Evolutionary conservation across 2,329 filamentous ascomycete genomes (phyloP).

Genomic region (Trichophyton benhamiae): DNA sequence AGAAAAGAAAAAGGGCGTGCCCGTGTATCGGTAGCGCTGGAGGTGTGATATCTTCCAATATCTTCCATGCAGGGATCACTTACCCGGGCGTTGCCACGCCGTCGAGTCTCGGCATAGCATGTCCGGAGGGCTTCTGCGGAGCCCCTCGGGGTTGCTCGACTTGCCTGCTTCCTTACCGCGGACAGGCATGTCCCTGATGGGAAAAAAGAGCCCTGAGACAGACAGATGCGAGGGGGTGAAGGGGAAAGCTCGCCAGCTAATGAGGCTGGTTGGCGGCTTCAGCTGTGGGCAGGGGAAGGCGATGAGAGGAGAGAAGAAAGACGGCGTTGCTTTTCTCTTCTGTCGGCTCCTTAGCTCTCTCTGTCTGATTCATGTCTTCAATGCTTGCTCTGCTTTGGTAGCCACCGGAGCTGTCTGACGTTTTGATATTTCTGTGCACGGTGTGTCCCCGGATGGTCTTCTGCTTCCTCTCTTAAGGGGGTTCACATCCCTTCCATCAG

Average conservation of each 20-base stretch:
- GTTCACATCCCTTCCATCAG: not conserved
- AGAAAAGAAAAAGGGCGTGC: not conserved
- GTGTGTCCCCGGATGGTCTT: not conserved
- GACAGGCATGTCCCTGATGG: not conserved
- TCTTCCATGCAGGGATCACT: not conserved
- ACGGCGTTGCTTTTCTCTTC: not conserved
- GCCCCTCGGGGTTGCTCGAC: not conserved
- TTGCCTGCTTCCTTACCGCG: not conserved
- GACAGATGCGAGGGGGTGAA: not conserved
- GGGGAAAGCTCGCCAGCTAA: not conserved
- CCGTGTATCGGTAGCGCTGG: not conserved
- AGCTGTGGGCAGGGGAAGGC: not conserved
- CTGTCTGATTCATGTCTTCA: not conserved
- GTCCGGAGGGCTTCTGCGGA: not conserved
- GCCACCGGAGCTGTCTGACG: not conserved
- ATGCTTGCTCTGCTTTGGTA: too few species aligned
- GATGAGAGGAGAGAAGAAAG: not conserved
- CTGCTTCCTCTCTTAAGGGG: not conserved
- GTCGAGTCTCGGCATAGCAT: not conserved
- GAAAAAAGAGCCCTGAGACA: not conserved
- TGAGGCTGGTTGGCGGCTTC: not conserved
- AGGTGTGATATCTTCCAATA: not conserved
- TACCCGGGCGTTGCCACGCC: not conserved
- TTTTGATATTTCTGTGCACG: not conserved
- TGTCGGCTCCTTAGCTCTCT: too few species aligned